phyloP scores from a whole-genome alignment of 805 yeast species.

The Saccharomycopsis sp. region DNA sequence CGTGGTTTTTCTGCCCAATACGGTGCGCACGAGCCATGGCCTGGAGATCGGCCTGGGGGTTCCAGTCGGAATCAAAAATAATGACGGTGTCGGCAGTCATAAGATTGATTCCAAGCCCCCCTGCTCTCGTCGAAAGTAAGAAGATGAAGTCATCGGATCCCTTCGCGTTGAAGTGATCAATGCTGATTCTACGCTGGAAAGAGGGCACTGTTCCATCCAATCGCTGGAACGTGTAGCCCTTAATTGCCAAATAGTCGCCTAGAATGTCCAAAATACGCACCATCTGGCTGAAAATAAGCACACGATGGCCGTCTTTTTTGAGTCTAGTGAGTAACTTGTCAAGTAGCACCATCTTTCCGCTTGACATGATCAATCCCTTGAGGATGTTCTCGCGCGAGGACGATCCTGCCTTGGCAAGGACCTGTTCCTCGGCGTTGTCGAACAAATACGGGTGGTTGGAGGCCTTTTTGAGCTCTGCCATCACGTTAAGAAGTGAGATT shows the following conservation, averaged over 20 bases:
- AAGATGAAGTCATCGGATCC: conserved; percentile 90
- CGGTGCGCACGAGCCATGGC: conserved; percentile 99
- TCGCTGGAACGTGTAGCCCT: conserved; percentile 85
- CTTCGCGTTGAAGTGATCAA: conserved; percentile 93
- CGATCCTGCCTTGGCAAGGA: conserved; percentile 58
- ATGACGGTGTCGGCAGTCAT: conserved; percentile 99
- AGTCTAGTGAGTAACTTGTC: conserved; percentile 83
- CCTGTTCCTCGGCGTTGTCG: conserved; percentile 85
- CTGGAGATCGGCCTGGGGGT: conserved; percentile 97
- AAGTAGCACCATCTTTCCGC: conserved; percentile 95
- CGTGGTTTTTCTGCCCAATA: conserved; percentile 98
- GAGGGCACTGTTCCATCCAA: conserved; percentile 97
- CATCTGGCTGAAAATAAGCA: conserved; percentile 93
- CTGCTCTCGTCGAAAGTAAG: conserved; percentile 90
- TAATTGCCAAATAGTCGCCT: conserved; percentile 85
- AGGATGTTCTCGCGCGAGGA: conserved; percentile 72
- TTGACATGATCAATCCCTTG: conserved; percentile 92
- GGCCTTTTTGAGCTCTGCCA: conserved; percentile 95
- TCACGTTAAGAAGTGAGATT: conserved; percentile 79
- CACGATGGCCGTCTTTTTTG: conserved; percentile 92
- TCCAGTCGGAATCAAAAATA: conserved; percentile 98
- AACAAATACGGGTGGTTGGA: conserved; percentile 95
- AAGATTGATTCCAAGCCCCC: conserved; percentile 95
- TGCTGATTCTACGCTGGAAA: conserved; percentile 85
- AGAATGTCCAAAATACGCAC: conserved; percentile 91